phyloP scores from a whole-genome alignment of 2,329 filamentous ascomycete species.

The Hawksworthiomyces lignivorus region DNA sequence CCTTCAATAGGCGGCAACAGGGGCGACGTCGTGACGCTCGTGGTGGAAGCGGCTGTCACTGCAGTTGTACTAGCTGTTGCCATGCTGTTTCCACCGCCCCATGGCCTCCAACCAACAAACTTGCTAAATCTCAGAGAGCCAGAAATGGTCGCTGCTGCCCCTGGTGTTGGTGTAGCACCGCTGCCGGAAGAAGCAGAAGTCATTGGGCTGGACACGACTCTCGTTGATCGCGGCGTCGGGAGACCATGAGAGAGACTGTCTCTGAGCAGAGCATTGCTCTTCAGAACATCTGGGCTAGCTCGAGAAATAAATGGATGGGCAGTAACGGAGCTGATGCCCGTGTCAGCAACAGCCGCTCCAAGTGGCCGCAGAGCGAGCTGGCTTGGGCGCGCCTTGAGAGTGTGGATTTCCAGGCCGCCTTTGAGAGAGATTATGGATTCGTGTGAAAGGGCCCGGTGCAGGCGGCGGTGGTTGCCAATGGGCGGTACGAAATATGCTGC shows the following conservation, averaged over 20 bases:
- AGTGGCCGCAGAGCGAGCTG: constrained; percentile 57
- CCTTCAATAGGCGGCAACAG: background rate
- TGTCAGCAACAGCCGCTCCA: constrained; percentile 46
- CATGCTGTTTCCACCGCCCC: constrained; percentile 24
- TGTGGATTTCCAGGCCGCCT: constrained; percentile 86
- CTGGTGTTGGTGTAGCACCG: constrained; percentile 1
- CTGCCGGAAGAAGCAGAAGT: constrained; percentile 11
- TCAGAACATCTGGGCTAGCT: constrained; percentile 29
- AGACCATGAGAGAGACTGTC: constrained; percentile 39
- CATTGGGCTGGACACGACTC: constrained; percentile 19
- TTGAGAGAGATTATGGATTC: constrained; percentile 84
- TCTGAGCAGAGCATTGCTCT: constrained; percentile 50
- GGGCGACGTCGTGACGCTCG: too few relatives aligned
- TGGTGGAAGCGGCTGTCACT: background rate
- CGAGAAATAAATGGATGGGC: constrained; percentile 51
- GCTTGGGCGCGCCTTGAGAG: constrained; percentile 64
- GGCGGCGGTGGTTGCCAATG: constrained; percentile 14
- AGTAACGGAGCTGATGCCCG: constrained; percentile 50
- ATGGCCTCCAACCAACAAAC: constrained; percentile 32
- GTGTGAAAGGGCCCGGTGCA: constrained; percentile 67
- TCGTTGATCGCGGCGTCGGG: constrained; percentile 21
- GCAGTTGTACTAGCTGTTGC: background rate
- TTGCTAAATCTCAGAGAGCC: constrained; percentile 15
- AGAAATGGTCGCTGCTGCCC: background rate
- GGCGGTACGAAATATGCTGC: constrained; percentile 2